These are phyloP conservation scores for Solanum virginianum DNA, from an alignment of 257 asterid genomes.

Conservation along the genomic window DNA sequence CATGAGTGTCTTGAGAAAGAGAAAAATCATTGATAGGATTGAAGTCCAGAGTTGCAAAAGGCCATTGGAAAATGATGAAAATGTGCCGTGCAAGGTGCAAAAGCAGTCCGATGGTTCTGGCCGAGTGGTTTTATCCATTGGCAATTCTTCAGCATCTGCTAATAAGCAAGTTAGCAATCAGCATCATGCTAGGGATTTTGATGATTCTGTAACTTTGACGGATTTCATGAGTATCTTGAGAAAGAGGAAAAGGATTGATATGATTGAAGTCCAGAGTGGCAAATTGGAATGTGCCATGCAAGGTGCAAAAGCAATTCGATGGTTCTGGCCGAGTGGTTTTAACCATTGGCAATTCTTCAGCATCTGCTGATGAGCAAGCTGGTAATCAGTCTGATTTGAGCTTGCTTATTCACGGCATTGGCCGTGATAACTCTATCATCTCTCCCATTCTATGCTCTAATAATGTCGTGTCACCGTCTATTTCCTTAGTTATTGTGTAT, in stretches of 20 bases:
- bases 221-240: too few relatives aligned
- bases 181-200: neutral
- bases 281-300: too few relatives aligned
- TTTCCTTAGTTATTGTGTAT: too few relatives aligned
- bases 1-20: conserved; percentile 18
- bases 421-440: too few relatives aligned
- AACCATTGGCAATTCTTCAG: neutral
- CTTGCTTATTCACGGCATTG: too few relatives aligned
- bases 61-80: conserved; percentile 32
- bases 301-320: too few relatives aligned
- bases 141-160: conserved; percentile 5
- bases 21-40: conserved; percentile 41
- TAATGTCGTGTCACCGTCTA: too few relatives aligned
- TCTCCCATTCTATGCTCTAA: too few relatives aligned
- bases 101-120: conserved; percentile 23
- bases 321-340: too few relatives aligned
- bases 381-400: neutral
- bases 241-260: too few relatives aligned
- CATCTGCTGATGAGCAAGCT: conserved; percentile 6
- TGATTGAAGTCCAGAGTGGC: too few relatives aligned
- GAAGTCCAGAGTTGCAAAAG: conserved; percentile 41
- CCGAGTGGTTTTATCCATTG: conserved; percentile 9
- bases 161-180: neutral
- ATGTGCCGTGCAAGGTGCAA: conserved; percentile 18
- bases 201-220: too few relatives aligned